Percentiles rank a stretch among this genome's conserved stretches.
These are phyloP conservation scores for Rhizophlyctis rosea DNA, from an alignment of 192 early-diverging fungal genomes.

Conservation along the genomic window DNA sequence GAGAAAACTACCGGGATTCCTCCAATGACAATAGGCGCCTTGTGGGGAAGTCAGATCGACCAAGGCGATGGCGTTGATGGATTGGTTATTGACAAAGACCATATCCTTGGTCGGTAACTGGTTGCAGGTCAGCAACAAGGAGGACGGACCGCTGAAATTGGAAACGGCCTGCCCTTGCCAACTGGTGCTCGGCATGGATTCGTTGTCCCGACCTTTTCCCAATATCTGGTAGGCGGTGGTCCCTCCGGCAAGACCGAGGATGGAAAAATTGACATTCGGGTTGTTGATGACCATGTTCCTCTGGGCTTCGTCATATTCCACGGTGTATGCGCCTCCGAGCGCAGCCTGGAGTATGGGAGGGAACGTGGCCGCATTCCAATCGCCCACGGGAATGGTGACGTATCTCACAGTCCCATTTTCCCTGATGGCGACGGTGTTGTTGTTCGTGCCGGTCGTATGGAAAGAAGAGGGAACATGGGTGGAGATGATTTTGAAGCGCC, in stretches of 20 bases:
- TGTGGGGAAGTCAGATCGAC: background rate
- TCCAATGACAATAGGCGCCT: background rate
- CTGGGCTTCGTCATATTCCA: background rate
- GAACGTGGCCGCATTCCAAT: background rate
- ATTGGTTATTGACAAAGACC: background rate
- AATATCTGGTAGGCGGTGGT: background rate
- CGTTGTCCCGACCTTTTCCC: too few species aligned
- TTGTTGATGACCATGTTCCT: background rate
- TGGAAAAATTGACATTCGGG: background rate
- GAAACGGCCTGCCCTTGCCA: too few species aligned
- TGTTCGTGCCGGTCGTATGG: background rate
- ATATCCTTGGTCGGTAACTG: background rate
- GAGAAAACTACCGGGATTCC: background rate
- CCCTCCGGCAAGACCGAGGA: background rate
- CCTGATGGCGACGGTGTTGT: background rate
- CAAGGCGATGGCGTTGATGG: background rate
- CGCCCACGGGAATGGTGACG: background rate
- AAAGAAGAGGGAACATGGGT: background rate
- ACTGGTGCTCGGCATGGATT: too few species aligned
- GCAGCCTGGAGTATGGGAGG: background rate
- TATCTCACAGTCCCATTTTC: background rate
- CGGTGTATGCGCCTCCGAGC: background rate
- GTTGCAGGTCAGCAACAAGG: background rate
- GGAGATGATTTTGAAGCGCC: background rate
- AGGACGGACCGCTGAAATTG: too few species aligned